phyloP scores from a whole-genome alignment of 805 yeast species.

The Suhomyces sp. region DNA sequence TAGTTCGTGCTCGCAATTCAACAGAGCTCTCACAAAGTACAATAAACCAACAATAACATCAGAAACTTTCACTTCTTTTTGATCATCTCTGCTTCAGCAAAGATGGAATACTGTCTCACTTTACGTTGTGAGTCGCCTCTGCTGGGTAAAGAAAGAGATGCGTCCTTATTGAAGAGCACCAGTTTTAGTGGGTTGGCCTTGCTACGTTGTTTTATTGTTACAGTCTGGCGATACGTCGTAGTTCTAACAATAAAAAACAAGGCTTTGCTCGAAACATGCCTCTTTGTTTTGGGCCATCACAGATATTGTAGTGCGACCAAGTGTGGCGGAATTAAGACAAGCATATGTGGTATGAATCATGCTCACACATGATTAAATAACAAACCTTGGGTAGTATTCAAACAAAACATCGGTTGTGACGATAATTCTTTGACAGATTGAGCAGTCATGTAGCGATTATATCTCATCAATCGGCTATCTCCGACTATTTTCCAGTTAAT shows the following conservation, averaged over 20 bases:
- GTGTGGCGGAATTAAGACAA: not conserved
- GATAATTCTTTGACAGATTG: not conserved
- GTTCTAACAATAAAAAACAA: not conserved
- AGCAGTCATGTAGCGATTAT: not conserved
- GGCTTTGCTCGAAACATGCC: not conserved
- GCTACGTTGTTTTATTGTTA: slow-evolving; percentile 1
- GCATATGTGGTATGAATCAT: not conserved
- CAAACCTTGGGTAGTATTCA: not conserved
- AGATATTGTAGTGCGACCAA: not conserved
- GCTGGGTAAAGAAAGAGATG: not conserved
- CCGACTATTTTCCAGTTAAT: not conserved
- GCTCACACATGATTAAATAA: not conserved
- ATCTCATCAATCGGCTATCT: not conserved
- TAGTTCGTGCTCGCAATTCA: not conserved
- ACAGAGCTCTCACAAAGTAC: not conserved
- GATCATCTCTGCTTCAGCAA: not conserved
- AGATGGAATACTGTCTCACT: not conserved
- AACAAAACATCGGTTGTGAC: not conserved
- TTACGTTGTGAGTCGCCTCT: not conserved
- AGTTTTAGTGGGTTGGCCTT: slow-evolving; percentile 7
- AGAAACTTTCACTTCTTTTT: not conserved
- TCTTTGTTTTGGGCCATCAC: not conserved
- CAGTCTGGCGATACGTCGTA: not conserved
- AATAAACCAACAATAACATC: not conserved
- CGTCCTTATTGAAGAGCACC: not conserved